A percentile compares a stretch with the other conserved stretches of the same genome.
phyloP scores from a whole-genome alignment of 106 monocot species.

The Allium fistulosum region DNA sequence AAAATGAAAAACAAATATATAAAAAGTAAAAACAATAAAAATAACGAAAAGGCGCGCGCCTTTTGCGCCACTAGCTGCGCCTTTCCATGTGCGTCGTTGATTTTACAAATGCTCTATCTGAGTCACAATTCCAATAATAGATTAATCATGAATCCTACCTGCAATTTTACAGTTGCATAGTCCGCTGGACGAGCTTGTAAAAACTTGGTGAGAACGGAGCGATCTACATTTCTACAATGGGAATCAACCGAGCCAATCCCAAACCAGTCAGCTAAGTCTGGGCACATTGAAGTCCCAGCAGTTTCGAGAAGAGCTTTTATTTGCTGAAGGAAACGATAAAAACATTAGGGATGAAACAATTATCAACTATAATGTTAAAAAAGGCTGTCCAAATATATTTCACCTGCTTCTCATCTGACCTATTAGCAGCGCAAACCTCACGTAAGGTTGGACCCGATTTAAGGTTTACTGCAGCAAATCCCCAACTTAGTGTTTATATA shows the following conservation, averaged over 20 bases:
- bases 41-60: no score
- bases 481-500: background rate
- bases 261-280: conserved; percentile 84
- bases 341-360: background rate
- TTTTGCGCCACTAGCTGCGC: no score
- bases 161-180: conserved; percentile 78
- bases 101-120: no score
- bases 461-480: conserved; percentile 27
- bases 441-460: conserved; percentile 73
- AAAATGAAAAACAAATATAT: no score
- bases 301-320: conserved; percentile 73
- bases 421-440: conserved; percentile 88
- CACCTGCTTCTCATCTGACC: conserved; percentile 89
- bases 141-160: conserved; percentile 34
- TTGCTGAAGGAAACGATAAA: conserved; percentile 39
- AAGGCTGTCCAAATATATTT: background rate
- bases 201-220: conserved; percentile 76
- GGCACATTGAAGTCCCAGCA: conserved; percentile 78
- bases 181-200: conserved; percentile 76
- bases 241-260: conserved; percentile 28
- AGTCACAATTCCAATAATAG: conserved; percentile 2
- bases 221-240: conserved; percentile 69
- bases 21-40: no score
- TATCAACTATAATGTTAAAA: background rate
- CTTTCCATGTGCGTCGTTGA: no score